Evolutionary conservation across 352 stramenopile genomes (phyloP).

Genomic region (Phytophthora tubulina): DNA sequence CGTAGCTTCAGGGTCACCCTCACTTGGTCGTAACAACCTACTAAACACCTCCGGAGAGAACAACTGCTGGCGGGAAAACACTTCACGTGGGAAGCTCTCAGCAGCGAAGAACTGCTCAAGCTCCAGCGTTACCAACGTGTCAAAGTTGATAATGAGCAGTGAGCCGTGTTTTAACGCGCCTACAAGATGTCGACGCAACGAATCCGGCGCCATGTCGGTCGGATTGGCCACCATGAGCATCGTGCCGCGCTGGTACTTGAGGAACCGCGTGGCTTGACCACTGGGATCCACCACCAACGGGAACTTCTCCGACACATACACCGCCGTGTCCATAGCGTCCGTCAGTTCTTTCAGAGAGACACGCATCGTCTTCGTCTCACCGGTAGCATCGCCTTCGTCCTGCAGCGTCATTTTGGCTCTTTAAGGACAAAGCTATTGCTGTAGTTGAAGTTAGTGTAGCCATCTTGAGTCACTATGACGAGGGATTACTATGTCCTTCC

Average conservation of each 20-base stretch:
- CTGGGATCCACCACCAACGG: conserved; percentile 87
- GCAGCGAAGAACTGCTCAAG: conserved; percentile 84
- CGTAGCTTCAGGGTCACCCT: conserved; percentile 60
- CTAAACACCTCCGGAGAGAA: conserved; percentile 70
- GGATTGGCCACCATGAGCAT: conserved; percentile 86
- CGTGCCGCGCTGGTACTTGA: conserved; percentile 91
- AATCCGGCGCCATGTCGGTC: conserved; percentile 69
- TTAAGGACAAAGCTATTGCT: conserved; percentile 14
- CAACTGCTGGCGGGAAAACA: conserved; percentile 76
- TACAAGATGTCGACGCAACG: conserved; percentile 79
- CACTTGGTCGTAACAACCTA: conserved; percentile 50
- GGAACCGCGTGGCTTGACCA: conserved; percentile 84
- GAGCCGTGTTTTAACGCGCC: conserved; percentile 75
- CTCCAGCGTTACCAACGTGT: conserved; percentile 66
- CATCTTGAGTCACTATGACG: conserved; percentile 9
- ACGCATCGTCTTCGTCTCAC: conserved; percentile 27
- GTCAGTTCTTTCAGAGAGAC: conserved; percentile 86
- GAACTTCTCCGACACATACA: conserved; percentile 91
- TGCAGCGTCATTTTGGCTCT: conserved; percentile 20
- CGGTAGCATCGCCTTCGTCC: background rate
- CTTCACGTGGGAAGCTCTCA: conserved; percentile 71
- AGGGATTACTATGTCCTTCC: background rate
- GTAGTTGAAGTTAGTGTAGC: conserved; percentile 28
- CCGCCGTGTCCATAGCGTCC: conserved; percentile 84
- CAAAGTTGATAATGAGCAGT: conserved; percentile 84